Evolutionary conservation across 1,284 basidiomycete genomes (phyloP).

Genomic region (Boletus sp.): DNA sequence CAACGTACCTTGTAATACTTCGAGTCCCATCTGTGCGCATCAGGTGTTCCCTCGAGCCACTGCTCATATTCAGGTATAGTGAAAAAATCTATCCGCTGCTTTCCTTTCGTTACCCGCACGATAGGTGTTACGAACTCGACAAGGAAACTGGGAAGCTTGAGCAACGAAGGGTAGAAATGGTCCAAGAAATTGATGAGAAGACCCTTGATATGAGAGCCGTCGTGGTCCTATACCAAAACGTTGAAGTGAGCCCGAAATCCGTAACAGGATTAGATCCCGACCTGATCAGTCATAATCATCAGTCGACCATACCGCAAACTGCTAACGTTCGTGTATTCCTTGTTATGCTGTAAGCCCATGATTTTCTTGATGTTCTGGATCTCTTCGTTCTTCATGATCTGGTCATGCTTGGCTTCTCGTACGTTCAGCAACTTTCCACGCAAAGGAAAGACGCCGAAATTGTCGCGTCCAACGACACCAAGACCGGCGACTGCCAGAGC

Average conservation of each 20-base stretch:
- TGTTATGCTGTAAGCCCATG: constrained; percentile 93
- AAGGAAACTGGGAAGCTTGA: constrained; percentile 91
- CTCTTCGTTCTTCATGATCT: constrained; percentile 98
- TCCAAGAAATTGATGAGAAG: constrained; percentile 98
- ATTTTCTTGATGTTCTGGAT: constrained; percentile 99
- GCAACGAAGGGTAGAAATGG: constrained; percentile 94
- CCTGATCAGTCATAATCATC: constrained; percentile 99
- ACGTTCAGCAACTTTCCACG: constrained; percentile 98
- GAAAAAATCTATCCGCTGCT: constrained; percentile 88
- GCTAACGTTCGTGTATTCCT: constrained; percentile 76
- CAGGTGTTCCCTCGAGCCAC: constrained; percentile 85
- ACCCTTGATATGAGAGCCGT: constrained; percentile 99
- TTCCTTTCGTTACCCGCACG: constrained; percentile 89
- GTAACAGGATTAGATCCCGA: constrained; percentile 37
- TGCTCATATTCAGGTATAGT: constrained; percentile 97
- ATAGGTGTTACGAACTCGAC: constrained; percentile 99
- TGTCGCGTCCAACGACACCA: constrained; percentile 93
- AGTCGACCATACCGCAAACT: constrained; percentile 92
- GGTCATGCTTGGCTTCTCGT: constrained; percentile 93
- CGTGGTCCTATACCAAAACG: constrained; percentile 79
- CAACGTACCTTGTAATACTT: constrained; percentile 94
- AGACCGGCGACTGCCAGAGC: constrained; percentile 95
- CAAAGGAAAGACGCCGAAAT: constrained; percentile 97
- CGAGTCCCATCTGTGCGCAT: constrained; percentile 84
- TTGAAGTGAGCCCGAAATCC: constrained; percentile 15